Conservation (phyloP, 75 land plant species). For the Sequoiadendron giganteum region DNA sequence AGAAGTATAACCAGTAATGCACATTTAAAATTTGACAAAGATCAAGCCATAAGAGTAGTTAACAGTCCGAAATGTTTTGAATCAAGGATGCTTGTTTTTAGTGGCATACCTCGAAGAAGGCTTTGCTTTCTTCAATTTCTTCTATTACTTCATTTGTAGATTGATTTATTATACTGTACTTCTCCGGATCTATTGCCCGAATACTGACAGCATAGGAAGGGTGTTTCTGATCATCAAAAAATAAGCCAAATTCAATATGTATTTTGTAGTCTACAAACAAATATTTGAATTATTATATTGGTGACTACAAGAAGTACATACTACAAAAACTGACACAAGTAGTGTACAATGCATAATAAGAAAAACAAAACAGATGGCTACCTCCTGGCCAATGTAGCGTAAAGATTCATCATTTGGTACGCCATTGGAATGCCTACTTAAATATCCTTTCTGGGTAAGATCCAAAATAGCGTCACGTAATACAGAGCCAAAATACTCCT, state of each 20-base stretch:
- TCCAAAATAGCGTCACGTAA: slow-evolving; percentile 46
- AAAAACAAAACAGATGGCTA: slow-evolving; percentile 21
- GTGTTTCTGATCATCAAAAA: slow-evolving; percentile 43
- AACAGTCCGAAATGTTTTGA: background rate
- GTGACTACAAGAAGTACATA: background rate
- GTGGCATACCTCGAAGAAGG: slow-evolving; percentile 86
- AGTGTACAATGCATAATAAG: background rate
- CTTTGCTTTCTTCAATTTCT: slow-evolving; percentile 96
- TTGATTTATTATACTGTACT: slow-evolving; percentile 71
- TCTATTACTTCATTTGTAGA: slow-evolving; percentile 72
- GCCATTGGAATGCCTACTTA: slow-evolving; percentile 45
- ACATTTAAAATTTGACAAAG: background rate
- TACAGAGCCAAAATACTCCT: slow-evolving; percentile 75
- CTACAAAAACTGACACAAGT: background rate
- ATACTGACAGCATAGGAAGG: slow-evolving; percentile 78
- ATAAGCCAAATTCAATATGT: slow-evolving; percentile 2
- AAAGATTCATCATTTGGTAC: slow-evolving; percentile 45
- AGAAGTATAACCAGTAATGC: background rate
- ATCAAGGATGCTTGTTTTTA: background rate
- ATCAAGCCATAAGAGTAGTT: background rate
- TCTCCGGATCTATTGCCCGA: slow-evolving; percentile 77
- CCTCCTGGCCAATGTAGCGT: slow-evolving; percentile 92
- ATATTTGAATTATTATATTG: background rate
- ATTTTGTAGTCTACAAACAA: background rate
- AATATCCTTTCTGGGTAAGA: slow-evolving; percentile 60